Percentiles rank a stretch among this genome's conserved stretches.
Evolutionary conservation across 2,329 filamentous ascomycete genomes (phyloP).

Genomic region (Fusarium palustre): DNA sequence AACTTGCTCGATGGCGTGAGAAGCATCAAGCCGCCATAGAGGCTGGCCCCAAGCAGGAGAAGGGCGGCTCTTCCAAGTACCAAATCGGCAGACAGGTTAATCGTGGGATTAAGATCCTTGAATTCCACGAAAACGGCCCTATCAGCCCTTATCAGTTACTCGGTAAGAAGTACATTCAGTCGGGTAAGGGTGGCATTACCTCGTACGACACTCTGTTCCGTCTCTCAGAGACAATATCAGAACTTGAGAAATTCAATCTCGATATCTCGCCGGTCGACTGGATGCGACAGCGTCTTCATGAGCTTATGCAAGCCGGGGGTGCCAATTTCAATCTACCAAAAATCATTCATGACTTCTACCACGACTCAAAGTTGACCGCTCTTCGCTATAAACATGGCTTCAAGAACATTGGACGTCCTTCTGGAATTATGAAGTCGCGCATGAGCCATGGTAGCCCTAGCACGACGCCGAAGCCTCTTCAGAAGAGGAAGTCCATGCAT

Average conservation of each 20-base stretch:
- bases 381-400: constrained; percentile 66
- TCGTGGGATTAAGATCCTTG: constrained; percentile 63
- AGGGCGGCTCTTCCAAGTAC: constrained; percentile 59
- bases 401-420: constrained; percentile 68
- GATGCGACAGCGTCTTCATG: constrained; percentile 67
- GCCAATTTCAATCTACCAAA: constrained; percentile 63
- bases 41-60: constrained; percentile 50
- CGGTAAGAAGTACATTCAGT: constrained; percentile 61
- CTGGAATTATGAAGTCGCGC: constrained; percentile 56
- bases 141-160: constrained; percentile 69
- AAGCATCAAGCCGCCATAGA: constrained; percentile 58
- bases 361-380: constrained; percentile 63
- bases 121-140: constrained; percentile 62
- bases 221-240: constrained; percentile 64
- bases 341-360: constrained; percentile 66
- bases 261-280: constrained; percentile 66
- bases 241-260: constrained; percentile 65
- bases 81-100: constrained; percentile 68
- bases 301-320: constrained; percentile 59
- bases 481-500: constrained; percentile 53
- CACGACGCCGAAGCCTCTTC: constrained; percentile 44
- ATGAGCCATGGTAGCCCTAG: constrained; percentile 42
- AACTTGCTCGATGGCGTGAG: constrained; percentile 61
- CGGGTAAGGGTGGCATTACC: constrained; percentile 55
- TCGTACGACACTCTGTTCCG: constrained; percentile 70